phyloP scores from a whole-genome alignment of 768 basidiomycete genomes.

The Auricularia cornea region DNA sequence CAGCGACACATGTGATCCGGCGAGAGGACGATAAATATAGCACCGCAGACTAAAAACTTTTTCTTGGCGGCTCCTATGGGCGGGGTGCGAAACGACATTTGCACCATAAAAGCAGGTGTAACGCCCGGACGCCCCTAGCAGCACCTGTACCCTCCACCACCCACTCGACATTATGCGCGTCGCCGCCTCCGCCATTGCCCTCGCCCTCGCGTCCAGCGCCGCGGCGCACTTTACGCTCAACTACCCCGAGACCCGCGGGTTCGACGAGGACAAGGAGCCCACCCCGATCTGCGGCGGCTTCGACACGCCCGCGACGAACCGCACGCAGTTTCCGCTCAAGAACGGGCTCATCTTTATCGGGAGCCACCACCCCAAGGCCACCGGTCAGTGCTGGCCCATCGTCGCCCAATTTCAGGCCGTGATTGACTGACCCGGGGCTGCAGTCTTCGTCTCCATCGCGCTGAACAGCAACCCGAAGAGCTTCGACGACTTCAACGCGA shows the following conservation, averaged over 20 bases:
- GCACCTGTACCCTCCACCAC: neutral
- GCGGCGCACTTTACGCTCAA: slow-evolving; percentile 75
- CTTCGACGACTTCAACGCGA: slow-evolving; percentile 53
- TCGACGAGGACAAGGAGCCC: slow-evolving; percentile 50
- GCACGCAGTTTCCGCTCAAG: slow-evolving; percentile 59
- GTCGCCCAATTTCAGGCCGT: neutral
- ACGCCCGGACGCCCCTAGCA: too few relatives aligned
- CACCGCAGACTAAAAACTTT: too few relatives aligned
- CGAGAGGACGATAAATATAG: too few relatives aligned
- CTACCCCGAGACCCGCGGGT: slow-evolving; percentile 71
- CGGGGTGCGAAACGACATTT: too few relatives aligned
- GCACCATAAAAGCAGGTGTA: too few relatives aligned
- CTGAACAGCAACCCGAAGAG: slow-evolving; percentile 43
- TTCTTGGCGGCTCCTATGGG: too few relatives aligned
- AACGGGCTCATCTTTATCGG: slow-evolving; percentile 53
- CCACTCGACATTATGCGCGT: slow-evolving; percentile 7
- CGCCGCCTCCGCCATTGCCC: slow-evolving; percentile 25
- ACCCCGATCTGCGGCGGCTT: slow-evolving; percentile 52
- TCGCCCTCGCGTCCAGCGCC: slow-evolving; percentile 33
- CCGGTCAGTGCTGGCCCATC: too few relatives aligned
- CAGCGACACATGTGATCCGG: too few relatives aligned
- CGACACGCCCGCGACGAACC: slow-evolving; percentile 41
- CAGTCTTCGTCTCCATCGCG: slow-evolving; percentile 36
- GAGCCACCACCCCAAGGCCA: slow-evolving; percentile 42
- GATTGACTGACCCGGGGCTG: too few relatives aligned